Evolutionary conservation across 305 asterid genomes (phyloP).

Genomic region (Striga hermonthica): DNA sequence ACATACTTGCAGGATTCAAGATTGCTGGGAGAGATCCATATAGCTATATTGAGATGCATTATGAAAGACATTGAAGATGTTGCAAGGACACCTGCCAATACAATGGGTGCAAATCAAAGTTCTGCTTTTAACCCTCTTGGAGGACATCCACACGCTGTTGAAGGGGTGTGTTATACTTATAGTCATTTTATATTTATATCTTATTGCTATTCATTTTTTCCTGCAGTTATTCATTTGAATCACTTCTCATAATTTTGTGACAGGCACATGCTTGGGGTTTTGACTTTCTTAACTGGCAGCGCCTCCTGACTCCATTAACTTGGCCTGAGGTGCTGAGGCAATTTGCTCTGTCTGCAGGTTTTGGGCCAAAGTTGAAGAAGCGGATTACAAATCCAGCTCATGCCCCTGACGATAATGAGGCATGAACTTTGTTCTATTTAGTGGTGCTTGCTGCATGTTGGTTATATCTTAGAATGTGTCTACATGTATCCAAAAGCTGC

Average conservation of each 20-base stretch:
- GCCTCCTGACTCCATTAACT: conserved; percentile 70
- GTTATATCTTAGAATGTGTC: conserved; percentile 20
- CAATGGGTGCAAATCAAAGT: conserved; percentile 49
- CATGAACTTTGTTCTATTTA: conserved; percentile 33
- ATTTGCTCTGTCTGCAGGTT: conserved; percentile 87
- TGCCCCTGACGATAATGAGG: conserved; percentile 66
- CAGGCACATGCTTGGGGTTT: conserved; percentile 98
- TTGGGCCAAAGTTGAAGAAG: conserved; percentile 82
- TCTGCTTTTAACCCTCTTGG: conserved; percentile 55
- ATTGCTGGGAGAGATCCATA: conserved; percentile 79
- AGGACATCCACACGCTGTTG: conserved; percentile 78
- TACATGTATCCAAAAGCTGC: not conserved
- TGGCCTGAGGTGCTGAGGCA: conserved; percentile 98
- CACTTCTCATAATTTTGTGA: conserved; percentile 25
- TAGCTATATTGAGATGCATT: conserved; percentile 66
- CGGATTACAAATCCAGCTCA: conserved; percentile 35
- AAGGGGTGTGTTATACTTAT: conserved; percentile 58
- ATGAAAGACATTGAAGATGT: conserved; percentile 85
- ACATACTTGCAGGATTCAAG: conserved; percentile 63
- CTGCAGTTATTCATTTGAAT: conserved; percentile 21
- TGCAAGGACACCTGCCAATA: conserved; percentile 59
- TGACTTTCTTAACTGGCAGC: conserved; percentile 82
- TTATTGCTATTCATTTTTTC: conserved; percentile 23
- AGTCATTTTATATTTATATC: conserved; percentile 22
- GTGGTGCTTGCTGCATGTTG: conserved; percentile 26